These are phyloP conservation scores for Vachellia pachyceras DNA, from an alignment of 306 rosid species.

Conservation along the genomic window DNA sequence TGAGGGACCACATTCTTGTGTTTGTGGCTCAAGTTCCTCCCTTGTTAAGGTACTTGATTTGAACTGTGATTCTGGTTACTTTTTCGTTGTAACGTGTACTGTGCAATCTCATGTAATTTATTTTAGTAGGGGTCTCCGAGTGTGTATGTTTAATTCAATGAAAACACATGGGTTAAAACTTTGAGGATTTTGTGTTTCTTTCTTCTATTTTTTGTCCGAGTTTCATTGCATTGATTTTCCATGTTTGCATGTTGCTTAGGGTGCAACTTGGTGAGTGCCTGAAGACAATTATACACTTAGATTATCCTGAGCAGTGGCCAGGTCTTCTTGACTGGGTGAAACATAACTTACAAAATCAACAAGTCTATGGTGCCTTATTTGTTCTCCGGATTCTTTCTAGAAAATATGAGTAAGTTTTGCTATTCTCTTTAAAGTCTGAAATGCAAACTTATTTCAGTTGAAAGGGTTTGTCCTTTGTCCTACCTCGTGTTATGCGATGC, in stretches of 20 bases:
- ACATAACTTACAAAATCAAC: constrained; percentile 11
- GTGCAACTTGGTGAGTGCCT: constrained; percentile 16
- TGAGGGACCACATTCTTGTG: constrained; percentile 10
- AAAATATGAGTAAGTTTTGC: constrained; percentile 6
- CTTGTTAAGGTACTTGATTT: background rate
- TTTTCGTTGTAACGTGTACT: background rate
- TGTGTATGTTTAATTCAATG: background rate
- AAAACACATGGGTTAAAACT: background rate
- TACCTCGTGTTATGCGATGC: background rate
- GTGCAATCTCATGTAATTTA: background rate
- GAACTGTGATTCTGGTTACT: background rate
- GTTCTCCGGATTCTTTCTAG: constrained; percentile 14
- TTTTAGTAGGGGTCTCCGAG: background rate
- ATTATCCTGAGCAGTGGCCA: constrained; percentile 19
- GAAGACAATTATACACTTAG: constrained; percentile 2
- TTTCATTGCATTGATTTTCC: background rate
- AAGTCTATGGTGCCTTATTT: constrained; percentile 10
- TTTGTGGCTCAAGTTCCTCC: constrained; percentile 6
- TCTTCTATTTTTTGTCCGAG: background rate
- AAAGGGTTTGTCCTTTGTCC: background rate
- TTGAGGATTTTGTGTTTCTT: background rate
- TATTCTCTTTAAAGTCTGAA: background rate
- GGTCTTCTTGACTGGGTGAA: constrained; percentile 7
- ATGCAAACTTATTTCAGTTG: background rate
- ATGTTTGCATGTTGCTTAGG: background rate